A percentile compares a stretch with the other conserved stretches of the same genome.
Conservation (phyloP, 176 grass and related monocot species). For the Microstegium vimineum region DNA sequence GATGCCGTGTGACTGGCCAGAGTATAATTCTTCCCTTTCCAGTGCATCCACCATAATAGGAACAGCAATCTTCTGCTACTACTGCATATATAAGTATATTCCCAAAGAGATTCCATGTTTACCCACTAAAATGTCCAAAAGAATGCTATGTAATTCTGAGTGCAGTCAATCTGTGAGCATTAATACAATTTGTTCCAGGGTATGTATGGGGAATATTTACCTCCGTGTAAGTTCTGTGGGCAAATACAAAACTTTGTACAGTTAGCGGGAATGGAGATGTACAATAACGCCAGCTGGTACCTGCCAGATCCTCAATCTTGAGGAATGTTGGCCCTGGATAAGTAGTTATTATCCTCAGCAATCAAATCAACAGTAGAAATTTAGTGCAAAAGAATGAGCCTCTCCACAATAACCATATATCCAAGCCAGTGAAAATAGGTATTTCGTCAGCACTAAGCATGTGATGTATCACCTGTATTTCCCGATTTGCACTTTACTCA, state of each 20-base stretch:
- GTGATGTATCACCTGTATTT: conserved; percentile 37
- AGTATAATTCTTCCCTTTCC: background rate
- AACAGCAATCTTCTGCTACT: conserved; percentile 3
- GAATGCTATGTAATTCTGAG: conserved; percentile 41
- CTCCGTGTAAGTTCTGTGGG: conserved; percentile 38
- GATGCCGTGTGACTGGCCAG: background rate
- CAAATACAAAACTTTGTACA: conserved; percentile 48
- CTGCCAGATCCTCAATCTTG: conserved; percentile 28
- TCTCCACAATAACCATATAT: conserved; percentile 34
- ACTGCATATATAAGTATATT: conserved; percentile 1
- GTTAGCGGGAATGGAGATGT: conserved; percentile 36
- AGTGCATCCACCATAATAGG: background rate
- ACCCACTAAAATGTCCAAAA: conserved; percentile 32
- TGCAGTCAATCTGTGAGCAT: conserved; percentile 28
- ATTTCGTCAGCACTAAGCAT: conserved; percentile 18
- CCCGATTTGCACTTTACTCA: conserved; percentile 42
- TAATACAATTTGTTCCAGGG: conserved; percentile 31
- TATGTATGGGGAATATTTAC: conserved; percentile 44
- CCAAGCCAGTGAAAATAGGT: conserved; percentile 26
- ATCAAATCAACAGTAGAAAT: conserved; percentile 48
- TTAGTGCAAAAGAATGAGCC: conserved; percentile 38
- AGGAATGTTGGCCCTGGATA: conserved; percentile 28
- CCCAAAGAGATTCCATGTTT: background rate
- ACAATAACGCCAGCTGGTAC: conserved; percentile 25
- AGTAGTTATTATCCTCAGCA: conserved; percentile 40